A percentile compares a stretch with the other conserved stretches of the same genome.
phyloP scores from a whole-genome alignment of 371 early-diverging fungal genomes.

The Smittium culicis region DNA sequence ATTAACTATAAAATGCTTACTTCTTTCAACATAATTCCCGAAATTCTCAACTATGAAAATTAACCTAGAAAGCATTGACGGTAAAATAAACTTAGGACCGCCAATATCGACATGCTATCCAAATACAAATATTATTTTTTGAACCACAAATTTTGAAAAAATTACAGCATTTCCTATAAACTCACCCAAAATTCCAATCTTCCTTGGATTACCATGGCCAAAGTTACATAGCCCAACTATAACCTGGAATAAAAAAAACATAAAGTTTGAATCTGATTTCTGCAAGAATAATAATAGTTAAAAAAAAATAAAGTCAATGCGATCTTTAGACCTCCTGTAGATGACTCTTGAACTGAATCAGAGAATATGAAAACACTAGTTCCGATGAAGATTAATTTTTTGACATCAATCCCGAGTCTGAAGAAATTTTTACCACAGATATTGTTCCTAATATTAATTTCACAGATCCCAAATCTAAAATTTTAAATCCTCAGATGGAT shows the following conservation, averaged over 20 bases:
- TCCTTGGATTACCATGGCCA: neutral
- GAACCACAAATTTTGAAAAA: neutral
- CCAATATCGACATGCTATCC: neutral
- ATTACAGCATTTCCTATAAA: neutral
- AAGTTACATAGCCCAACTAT: neutral
- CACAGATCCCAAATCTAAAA: neutral
- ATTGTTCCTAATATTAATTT: neutral
- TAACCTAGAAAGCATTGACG: slow-evolving; percentile 3
- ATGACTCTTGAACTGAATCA: neutral
- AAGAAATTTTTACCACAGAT: neutral
- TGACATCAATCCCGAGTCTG: neutral
- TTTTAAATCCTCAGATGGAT: neutral
- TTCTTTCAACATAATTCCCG: neutral
- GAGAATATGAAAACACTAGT: neutral
- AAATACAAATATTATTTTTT: neutral
- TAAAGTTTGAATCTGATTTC: neutral
- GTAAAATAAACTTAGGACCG: slow-evolving; percentile 1
- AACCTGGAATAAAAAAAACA: neutral
- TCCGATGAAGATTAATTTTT: neutral
- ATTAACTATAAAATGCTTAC: neutral
- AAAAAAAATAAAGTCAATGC: neutral
- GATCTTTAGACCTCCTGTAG: neutral
- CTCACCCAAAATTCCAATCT: neutral
- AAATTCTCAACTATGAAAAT: neutral
- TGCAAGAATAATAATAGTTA: neutral